These are phyloP conservation scores for Daldinia loculata DNA, from an alignment of 495 filamentous ascomycete species.

Conservation along the genomic window DNA sequence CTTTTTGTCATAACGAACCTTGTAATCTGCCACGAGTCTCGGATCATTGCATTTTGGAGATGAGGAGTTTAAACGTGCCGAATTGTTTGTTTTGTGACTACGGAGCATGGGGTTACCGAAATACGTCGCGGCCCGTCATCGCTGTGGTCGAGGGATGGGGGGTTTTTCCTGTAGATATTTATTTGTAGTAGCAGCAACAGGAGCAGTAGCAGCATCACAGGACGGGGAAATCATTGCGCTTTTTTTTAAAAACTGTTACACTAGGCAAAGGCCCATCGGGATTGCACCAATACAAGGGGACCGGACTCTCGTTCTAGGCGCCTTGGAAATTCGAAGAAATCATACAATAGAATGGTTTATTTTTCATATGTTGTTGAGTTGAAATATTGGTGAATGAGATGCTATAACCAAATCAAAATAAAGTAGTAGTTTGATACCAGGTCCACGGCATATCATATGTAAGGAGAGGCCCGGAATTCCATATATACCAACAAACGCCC, in stretches of 20 bases:
- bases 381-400: background rate
- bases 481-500: conserved; percentile 1
- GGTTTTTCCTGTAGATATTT: conserved; percentile 38
- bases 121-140: conserved; percentile 17
- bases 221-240: conserved; percentile 27
- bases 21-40: conserved; percentile 41
- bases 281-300: conserved; percentile 16
- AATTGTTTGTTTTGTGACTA: conserved; percentile 21
- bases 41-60: conserved; percentile 35
- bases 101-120: conserved; percentile 27
- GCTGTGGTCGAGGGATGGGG: conserved; percentile 8
- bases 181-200: conserved; percentile 6
- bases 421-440: background rate
- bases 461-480: background rate
- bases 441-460: background rate
- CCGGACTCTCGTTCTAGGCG: conserved; percentile 19
- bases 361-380: background rate
- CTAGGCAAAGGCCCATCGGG: conserved; percentile 17
- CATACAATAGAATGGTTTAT: conserved; percentile 7
- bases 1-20: conserved; percentile 38
- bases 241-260: conserved; percentile 7
- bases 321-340: conserved; percentile 13
- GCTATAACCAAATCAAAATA: background rate
- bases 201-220: conserved; percentile 26
- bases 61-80: conserved; percentile 30